Evolutionary conservation across 441 rosid genomes (phyloP).

Genomic region (Pelargonium cotyledonis): DNA sequence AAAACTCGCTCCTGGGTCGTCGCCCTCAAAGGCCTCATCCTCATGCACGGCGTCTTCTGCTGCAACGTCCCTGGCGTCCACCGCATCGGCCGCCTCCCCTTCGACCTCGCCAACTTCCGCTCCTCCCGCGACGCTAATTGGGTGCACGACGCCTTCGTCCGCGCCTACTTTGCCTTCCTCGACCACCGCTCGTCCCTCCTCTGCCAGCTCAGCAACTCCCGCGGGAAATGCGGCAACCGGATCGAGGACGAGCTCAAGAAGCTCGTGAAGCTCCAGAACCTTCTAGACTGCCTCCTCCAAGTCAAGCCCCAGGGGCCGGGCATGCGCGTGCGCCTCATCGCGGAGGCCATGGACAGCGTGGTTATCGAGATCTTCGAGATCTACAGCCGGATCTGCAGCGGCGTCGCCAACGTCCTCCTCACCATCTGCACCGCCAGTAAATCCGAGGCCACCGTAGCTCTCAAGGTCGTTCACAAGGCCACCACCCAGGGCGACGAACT

Average conservation of each 20-base stretch:
- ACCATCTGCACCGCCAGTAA: not conserved
- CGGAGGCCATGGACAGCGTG: constrained; percentile 23
- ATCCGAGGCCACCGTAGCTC: constrained; percentile 12
- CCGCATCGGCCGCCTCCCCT: constrained; percentile 15
- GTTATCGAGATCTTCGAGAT: constrained; percentile 21
- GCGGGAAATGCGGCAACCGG: not conserved
- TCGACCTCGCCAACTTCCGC: constrained; percentile 21
- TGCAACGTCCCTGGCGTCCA: constrained; percentile 18
- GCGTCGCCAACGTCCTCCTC: constrained; percentile 4
- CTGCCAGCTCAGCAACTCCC: not conserved
- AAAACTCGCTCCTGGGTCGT: constrained; percentile 22
- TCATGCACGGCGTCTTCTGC: constrained; percentile 22
- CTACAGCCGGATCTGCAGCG: constrained; percentile 19
- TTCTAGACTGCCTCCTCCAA: constrained; percentile 20
- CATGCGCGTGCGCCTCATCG: constrained; percentile 13
- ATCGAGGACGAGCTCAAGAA: constrained; percentile 8
- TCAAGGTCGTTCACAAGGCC: constrained; percentile 13
- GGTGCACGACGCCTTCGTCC: constrained; percentile 16
- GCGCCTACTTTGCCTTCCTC: constrained; percentile 21
- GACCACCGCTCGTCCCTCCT: constrained; percentile 16
- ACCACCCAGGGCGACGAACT: constrained; percentile 18
- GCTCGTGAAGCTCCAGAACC: constrained; percentile 13
- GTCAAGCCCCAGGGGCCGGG: constrained; percentile 16
- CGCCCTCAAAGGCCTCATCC: constrained; percentile 23
- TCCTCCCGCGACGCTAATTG: constrained; percentile 1